These are phyloP conservation scores for Chlorencoelia australis DNA, from an alignment of 2,329 filamentous ascomycete genomes.

Conservation along the genomic window DNA sequence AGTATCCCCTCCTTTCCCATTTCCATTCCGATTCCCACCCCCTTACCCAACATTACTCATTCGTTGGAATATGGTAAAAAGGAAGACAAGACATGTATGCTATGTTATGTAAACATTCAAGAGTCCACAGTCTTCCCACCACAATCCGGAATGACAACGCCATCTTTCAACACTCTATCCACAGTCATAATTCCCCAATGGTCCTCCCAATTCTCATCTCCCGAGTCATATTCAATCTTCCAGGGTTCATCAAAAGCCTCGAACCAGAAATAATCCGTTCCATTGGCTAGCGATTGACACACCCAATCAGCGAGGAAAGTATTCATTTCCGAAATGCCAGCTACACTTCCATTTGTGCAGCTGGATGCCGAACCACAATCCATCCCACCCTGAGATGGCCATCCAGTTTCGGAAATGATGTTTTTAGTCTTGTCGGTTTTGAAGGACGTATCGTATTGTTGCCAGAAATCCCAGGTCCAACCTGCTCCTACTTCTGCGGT, in stretches of 20 bases:
- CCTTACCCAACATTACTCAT: too few relatives aligned
- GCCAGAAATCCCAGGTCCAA: conserved; percentile 83
- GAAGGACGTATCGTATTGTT: conserved; percentile 53
- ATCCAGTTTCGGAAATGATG: conserved; percentile 84
- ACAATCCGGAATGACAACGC: conserved; percentile 80
- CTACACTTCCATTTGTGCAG: conserved; percentile 62
- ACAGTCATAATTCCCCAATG: conserved; percentile 91
- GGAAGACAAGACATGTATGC: too few relatives aligned
- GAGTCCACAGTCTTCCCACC: conserved; percentile 54
- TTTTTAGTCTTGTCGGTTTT: conserved; percentile 54
- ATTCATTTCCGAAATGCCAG: conserved; percentile 73
- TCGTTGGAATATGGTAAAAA: too few relatives aligned
- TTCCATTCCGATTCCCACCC: too few relatives aligned
- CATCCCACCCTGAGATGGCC: conserved; percentile 76
- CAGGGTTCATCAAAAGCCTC: conserved; percentile 95
- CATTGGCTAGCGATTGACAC: conserved; percentile 67
- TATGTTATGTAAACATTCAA: too few relatives aligned
- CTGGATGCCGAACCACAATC: conserved; percentile 52
- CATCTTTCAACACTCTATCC: conserved; percentile 71
- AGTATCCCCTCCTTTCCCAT: too few relatives aligned
- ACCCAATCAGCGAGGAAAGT: conserved; percentile 80
- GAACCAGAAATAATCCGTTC: conserved; percentile 95
- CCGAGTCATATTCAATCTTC: conserved; percentile 67
- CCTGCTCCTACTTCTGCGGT: conserved; percentile 53
- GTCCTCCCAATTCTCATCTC: conserved; percentile 74